Percentiles rank a stretch among this genome's conserved stretches.
These are phyloP conservation scores for Diaporthe longicolla DNA, from an alignment of 2,329 filamentous ascomycete species.

Conservation along the genomic window DNA sequence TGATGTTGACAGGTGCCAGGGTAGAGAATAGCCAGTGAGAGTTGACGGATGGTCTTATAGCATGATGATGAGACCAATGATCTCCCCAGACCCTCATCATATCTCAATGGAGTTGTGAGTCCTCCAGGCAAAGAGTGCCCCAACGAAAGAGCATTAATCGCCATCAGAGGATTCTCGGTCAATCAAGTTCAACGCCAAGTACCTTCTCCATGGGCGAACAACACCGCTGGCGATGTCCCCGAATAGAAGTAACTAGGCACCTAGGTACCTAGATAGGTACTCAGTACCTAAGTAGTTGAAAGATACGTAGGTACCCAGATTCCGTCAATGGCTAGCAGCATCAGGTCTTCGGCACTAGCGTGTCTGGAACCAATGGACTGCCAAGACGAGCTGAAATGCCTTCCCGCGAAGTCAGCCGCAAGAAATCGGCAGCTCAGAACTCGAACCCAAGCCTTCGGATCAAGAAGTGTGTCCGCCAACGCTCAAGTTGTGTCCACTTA, in stretches of 20 bases:
- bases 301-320: no score
- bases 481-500: background rate
- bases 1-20: no score
- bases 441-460: background rate
- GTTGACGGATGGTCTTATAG: background rate
- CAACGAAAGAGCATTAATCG: background rate
- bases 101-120: background rate
- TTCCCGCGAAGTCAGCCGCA: background rate
- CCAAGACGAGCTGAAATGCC: conserved; percentile 25
- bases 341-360: background rate
- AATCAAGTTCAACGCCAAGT: no score
- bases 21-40: background rate
- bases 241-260: background rate
- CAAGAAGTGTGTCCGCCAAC: background rate
- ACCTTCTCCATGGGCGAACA: background rate
- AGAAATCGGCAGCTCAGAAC: background rate
- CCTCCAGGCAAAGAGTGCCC: background rate
- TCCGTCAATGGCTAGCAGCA: background rate
- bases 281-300: no score
- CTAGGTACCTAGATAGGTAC: no score
- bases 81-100: background rate
- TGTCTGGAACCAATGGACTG: background rate
- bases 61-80: background rate
- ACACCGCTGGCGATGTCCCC: background rate
- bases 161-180: background rate